A percentile compares a stretch with the other conserved stretches of the same genome.
phyloP scores from a whole-genome alignment of 78 protist genomes.

The Guillardia theta region DNA sequence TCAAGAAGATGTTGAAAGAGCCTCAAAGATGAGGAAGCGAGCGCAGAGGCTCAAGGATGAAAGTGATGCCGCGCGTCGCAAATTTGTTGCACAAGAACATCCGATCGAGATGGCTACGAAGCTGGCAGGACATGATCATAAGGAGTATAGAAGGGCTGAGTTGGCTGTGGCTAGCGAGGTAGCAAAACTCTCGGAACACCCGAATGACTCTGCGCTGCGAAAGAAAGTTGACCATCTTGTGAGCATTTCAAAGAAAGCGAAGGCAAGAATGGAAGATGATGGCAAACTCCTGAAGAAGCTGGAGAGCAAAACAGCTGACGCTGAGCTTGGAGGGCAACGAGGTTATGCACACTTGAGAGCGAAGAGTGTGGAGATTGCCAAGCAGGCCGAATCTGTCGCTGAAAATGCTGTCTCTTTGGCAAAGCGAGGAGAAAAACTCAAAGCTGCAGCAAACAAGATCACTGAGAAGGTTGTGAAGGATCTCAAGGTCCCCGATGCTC shows the following conservation, averaged over 20 bases:
- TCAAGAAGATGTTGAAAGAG: too few species aligned
- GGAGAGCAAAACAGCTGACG: not conserved
- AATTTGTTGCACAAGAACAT: not conserved
- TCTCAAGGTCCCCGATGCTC: not conserved
- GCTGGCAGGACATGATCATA: not conserved
- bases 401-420: not conserved
- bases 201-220: not conserved
- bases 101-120: not conserved
- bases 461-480: not conserved
- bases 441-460: not conserved
- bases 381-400: not conserved
- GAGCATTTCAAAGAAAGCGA: not conserved
- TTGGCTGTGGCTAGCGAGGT: not conserved
- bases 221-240: not conserved
- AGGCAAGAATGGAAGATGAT: not conserved
- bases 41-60: too few species aligned
- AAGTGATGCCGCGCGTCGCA: constrained; percentile 15
- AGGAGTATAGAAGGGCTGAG: not conserved
- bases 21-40: too few species aligned
- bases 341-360: not conserved
- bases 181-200: not conserved
- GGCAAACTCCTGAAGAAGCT: not conserved
- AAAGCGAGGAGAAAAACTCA: not conserved
- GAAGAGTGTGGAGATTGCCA: not conserved
- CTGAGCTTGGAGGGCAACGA: not conserved